A percentile compares a stretch with the other conserved stretches of the same genome.
phyloP scores from a whole-genome alignment of 2,329 filamentous ascomycete species.

The Raffaelea deltoideospora region DNA sequence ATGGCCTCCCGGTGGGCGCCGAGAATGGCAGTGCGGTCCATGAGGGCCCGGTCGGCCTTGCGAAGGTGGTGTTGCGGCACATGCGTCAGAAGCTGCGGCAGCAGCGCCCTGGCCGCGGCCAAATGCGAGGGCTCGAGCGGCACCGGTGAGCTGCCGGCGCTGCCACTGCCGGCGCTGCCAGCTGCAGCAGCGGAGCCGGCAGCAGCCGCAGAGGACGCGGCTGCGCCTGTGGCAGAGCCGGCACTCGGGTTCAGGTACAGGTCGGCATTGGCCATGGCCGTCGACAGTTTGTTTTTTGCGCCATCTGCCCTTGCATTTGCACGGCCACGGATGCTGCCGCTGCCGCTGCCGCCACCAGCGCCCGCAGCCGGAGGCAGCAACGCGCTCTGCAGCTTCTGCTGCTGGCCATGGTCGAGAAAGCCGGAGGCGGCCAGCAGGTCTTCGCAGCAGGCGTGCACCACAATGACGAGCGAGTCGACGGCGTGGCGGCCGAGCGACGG shows the following conservation, averaged over 20 bases:
- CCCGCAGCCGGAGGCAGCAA: too few species aligned
- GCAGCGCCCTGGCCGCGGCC: constrained; percentile 42
- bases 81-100: constrained; percentile 45
- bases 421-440: constrained; percentile 50
- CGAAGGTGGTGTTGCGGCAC: constrained; percentile 53
- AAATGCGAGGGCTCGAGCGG: constrained; percentile 30
- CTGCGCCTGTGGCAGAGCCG: constrained; percentile 12
- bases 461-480: constrained; percentile 43
- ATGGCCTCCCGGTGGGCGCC: constrained; percentile 55
- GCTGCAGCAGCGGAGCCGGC: constrained; percentile 13
- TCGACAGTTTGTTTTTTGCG: constrained; percentile 25
- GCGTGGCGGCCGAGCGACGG: constrained; percentile 50
- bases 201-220: neutral
- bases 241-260: constrained; percentile 43
- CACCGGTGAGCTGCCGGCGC: neutral
- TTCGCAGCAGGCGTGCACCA: constrained; percentile 56
- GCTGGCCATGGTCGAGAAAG: too few species aligned
- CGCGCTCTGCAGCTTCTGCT: too few species aligned
- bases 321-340: too few species aligned
- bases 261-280: constrained; percentile 50
- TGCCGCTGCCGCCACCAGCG: too few species aligned
- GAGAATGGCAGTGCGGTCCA: constrained; percentile 72
- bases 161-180: too few species aligned
- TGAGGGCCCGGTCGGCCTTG: constrained; percentile 54
- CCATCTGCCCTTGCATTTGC: too few species aligned